phyloP scores from a whole-genome alignment of 1,284 basidiomycete species.

The Macrocystidia cucumis region DNA sequence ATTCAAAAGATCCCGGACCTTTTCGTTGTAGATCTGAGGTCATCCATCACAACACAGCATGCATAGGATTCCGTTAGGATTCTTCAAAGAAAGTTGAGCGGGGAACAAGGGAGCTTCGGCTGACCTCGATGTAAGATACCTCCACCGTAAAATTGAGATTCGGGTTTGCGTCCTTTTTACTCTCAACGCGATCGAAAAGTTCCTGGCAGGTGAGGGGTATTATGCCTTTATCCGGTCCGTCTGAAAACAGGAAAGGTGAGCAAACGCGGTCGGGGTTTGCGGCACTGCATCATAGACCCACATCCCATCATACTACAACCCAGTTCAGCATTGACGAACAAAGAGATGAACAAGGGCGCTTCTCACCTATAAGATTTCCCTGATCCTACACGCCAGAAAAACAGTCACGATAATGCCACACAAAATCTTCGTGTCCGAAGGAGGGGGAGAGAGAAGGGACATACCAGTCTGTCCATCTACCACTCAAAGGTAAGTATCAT shows the following conservation, averaged over 20 bases:
- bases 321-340: slow-evolving; percentile 7
- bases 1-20: slow-evolving; percentile 94
- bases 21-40: slow-evolving; percentile 93
- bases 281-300: slow-evolving; percentile 37
- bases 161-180: slow-evolving; percentile 58
- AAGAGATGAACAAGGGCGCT: slow-evolving; percentile 9
- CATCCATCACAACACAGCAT: not conserved
- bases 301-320: slow-evolving; percentile 94
- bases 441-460: slow-evolving; percentile 16
- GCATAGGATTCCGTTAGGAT: too few relatives aligned
- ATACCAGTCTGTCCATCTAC: slow-evolving; percentile 83
- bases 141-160: slow-evolving; percentile 85
- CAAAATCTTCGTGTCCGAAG: slow-evolving; percentile 6
- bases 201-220: slow-evolving; percentile 94
- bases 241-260: slow-evolving; percentile 29
- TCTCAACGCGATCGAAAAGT: slow-evolving; percentile 78
- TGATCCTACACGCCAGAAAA: slow-evolving; percentile 47
- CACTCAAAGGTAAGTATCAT: too few relatives aligned
- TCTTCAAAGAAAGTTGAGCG: slow-evolving; percentile 6
- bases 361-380: slow-evolving; percentile 81
- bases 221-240: slow-evolving; percentile 95
- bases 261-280: slow-evolving; percentile 7
- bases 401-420: not conserved
- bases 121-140: slow-evolving; percentile 93
- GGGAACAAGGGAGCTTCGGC: slow-evolving; percentile 4